Conservation (phyloP, 1,284 basidiomycete species). For the Ceratobasidium sp. region DNA sequence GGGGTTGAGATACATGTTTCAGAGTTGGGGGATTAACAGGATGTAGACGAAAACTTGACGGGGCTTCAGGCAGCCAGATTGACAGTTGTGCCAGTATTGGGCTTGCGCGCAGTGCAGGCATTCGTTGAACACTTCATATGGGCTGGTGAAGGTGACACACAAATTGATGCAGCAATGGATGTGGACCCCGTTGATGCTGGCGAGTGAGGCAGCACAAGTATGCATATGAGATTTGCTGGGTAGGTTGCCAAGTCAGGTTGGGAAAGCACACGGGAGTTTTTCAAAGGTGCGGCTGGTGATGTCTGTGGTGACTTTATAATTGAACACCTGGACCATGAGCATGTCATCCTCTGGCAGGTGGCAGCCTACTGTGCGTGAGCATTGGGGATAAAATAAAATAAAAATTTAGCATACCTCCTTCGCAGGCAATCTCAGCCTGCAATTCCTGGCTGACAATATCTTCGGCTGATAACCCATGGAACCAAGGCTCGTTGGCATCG, state of each 20-base stretch:
- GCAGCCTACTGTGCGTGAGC: no score
- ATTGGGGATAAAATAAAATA: no score
- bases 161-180: slow-evolving; percentile 47
- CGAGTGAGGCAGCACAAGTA: neutral
- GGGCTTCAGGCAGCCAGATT: neutral
- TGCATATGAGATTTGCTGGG: neutral
- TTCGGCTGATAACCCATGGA: no score
- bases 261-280: neutral
- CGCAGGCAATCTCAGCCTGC: no score
- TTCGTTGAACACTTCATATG: neutral
- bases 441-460: no score
- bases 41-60: neutral
- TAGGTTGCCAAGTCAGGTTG: neutral
- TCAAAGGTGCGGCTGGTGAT: neutral
- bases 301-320: slow-evolving; percentile 40
- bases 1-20: neutral
- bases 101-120: slow-evolving; percentile 45
- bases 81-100: slow-evolving; percentile 19
- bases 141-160: slow-evolving; percentile 44
- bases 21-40: neutral
- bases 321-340: slow-evolving; percentile 23
- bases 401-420: no score
- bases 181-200: neutral
- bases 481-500: no score
- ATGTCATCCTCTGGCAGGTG: no score